phyloP scores from a whole-genome alignment of 331 rosid species.

The Phaseolus coccineus region DNA sequence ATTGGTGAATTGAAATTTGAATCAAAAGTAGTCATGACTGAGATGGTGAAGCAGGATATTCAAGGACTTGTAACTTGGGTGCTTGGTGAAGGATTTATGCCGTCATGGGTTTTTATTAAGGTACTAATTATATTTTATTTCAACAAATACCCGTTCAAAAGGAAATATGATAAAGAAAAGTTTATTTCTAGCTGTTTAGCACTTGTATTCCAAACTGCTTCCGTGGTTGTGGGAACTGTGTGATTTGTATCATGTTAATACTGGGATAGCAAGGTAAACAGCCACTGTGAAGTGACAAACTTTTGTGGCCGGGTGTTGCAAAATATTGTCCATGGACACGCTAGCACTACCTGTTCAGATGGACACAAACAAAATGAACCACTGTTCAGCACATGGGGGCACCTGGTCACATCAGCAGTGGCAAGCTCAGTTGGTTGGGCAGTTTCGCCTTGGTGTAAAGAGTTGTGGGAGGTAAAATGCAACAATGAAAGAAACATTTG shows the following conservation, averaged over 20 bases:
- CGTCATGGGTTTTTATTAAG: conserved; percentile 93
- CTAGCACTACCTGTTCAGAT: neutral
- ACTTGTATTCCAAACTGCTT: conserved; percentile 17
- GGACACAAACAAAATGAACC: neutral
- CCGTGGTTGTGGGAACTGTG: neutral
- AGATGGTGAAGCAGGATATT: conserved; percentile 69
- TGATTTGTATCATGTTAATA: neutral
- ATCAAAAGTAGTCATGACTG: conserved; percentile 23
- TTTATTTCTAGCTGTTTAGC: conserved; percentile 21
- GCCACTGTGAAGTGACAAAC: conserved; percentile 1
- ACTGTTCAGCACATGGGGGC: neutral
- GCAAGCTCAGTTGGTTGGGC: neutral
- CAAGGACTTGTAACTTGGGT: conserved; percentile 97
- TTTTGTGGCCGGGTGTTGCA: neutral
- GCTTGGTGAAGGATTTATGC: conserved; percentile 94
- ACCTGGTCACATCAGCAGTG: neutral
- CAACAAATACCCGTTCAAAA: neutral
- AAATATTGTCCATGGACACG: neutral
- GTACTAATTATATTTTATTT: conserved; percentile 44
- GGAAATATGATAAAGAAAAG: neutral
- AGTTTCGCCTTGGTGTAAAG: neutral
- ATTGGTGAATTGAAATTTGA: conserved; percentile 12
- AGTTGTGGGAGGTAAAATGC: neutral
- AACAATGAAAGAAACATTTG: neutral
- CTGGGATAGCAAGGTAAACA: neutral